Evolutionary conservation across 2,329 filamentous ascomycete genomes (phyloP).

Genomic region (Paracamarosporium sp.): DNA sequence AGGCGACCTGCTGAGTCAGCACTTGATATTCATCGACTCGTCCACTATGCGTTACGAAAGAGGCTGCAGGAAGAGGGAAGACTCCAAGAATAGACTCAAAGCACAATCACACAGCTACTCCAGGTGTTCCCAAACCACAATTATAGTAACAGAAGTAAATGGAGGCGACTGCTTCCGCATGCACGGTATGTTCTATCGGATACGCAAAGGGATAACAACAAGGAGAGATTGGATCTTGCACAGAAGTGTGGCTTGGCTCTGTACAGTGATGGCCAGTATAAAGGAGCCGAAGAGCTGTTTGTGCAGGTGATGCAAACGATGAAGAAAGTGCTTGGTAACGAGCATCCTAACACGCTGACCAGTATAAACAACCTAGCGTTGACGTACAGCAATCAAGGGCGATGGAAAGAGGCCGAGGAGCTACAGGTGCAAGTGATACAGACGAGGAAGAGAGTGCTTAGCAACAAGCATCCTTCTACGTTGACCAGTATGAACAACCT

Average conservation of each 20-base stretch:
- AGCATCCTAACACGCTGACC: constrained; percentile 2
- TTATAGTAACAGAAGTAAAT: constrained; percentile 26
- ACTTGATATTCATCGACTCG: constrained; percentile 20
- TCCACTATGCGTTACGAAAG: constrained; percentile 16
- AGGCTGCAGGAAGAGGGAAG: constrained; percentile 11
- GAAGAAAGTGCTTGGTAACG: constrained; percentile 4
- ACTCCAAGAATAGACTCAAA: constrained; percentile 12
- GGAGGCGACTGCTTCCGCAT: constrained; percentile 26
- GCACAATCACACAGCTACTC: constrained; percentile 15
- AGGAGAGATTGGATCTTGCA: not conserved
- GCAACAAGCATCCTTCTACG: not conserved
- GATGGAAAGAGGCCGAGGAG: constrained; percentile 8
- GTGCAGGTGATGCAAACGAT: constrained; percentile 7
- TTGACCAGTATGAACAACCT: not conserved
- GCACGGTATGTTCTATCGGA: constrained; percentile 20
- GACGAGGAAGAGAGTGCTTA: constrained; percentile 11
- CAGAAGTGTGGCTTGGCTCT: constrained; percentile 18
- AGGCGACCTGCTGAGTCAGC: constrained; percentile 14
- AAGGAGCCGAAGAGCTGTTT: constrained; percentile 19
- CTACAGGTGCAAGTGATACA: constrained; percentile 18
- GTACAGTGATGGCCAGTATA: constrained; percentile 17
- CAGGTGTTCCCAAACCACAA: constrained; percentile 21
- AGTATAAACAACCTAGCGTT: not conserved
- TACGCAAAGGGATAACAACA: not conserved
- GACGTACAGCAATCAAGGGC: not conserved